These are phyloP conservation scores for Hemileia vastatrix DNA, from an alignment of 1,284 basidiomycete genomes.

Conservation along the genomic window DNA sequence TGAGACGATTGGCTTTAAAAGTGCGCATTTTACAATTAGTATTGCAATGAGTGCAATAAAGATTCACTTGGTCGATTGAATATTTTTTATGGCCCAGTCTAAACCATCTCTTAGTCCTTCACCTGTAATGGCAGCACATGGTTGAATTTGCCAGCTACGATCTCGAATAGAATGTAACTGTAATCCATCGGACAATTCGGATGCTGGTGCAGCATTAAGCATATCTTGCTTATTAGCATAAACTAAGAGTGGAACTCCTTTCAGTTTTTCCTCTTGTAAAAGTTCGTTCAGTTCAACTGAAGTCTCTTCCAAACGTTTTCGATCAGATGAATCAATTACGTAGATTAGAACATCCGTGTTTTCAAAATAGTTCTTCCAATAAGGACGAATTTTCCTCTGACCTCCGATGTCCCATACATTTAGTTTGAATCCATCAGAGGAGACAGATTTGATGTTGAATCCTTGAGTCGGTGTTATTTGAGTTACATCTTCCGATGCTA, in stretches of 20 bases:
- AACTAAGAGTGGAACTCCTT: slow-evolving; percentile 91
- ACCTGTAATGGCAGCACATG: slow-evolving; percentile 86
- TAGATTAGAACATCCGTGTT: slow-evolving; percentile 96
- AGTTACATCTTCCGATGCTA: slow-evolving; percentile 78
- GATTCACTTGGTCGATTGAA: too few relatives aligned
- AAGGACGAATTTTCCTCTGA: slow-evolving; percentile 85
- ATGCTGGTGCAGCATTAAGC: slow-evolving; percentile 53
- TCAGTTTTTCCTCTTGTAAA: slow-evolving; percentile 82
- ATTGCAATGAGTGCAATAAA: too few relatives aligned
- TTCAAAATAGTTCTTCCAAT: slow-evolving; percentile 99
- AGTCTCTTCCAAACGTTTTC: slow-evolving; percentile 79
- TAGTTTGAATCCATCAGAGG: slow-evolving; percentile 2
- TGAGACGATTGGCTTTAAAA: too few relatives aligned
- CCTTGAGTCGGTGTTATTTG: slow-evolving; percentile 86
- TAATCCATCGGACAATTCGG: background rate
- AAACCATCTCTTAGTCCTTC: slow-evolving; percentile 72
- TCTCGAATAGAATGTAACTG: slow-evolving; percentile 46
- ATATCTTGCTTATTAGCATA: slow-evolving; percentile 99
- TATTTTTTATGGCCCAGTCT: too few relatives aligned
- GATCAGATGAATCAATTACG: slow-evolving; percentile 94
- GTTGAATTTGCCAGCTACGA: slow-evolving; percentile 80
- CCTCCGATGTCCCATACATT: slow-evolving; percentile 90
- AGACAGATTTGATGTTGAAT: slow-evolving; percentile 95
- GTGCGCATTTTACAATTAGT: too few relatives aligned
- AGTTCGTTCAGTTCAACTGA: slow-evolving; percentile 73